Base-by-base conservation (phyloP, 192 early-diverging fungal species). In the Phlyctochytrium arcticum region DNA sequence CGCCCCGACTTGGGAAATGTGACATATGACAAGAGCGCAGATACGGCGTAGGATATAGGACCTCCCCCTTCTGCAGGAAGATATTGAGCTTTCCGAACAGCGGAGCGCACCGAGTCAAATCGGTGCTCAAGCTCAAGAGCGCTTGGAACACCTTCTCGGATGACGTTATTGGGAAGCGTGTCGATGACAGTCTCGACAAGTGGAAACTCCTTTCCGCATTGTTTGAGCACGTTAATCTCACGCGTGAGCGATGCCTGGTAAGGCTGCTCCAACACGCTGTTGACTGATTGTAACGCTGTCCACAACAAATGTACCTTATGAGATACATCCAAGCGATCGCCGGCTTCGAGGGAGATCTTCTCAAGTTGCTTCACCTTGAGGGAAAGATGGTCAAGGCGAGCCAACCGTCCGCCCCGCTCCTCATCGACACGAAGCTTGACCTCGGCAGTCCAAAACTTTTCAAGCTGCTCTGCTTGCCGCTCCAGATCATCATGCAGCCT, bases 41-140 rank as follows among this genome's bases (percentile, higher is more conserved):
- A 89, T 42, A 93, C 71, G 6, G 79, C 78, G 65, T 96, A 92
- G 46, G 92, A 86, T 19, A 94, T 75, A 51, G 92, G 83, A 34
- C 91, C 93, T n/a, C n/a, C n/a, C 31, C 90, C 94, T 63, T 94
- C 78, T 62, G 90, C 85, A 31, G 94, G 92, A 36, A 96, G 89
- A 60, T 95, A 78, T 59, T 92, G 86, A 23, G 87, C 88, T 46
- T 84, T 72, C 39, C 89, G 85, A 34, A 96, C 83, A 66, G 86
- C 82, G 37, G 75, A 74, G 39, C 82, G 75, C 29, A 95, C 82
- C 5, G 19, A 26, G 24, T 88, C 74, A 61, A 95, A 98, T 85
- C 89, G 6, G 77, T 69, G 57, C 83, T 76, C 56, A 85, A 88
- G 68, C 44, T 83, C 71, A 6, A 87, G 85, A 12, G 82, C 65